Base-by-base conservation (phyloP, 2,329 filamentous ascomycete genomes). In the Colletotrichum cordylinicola region DNA sequence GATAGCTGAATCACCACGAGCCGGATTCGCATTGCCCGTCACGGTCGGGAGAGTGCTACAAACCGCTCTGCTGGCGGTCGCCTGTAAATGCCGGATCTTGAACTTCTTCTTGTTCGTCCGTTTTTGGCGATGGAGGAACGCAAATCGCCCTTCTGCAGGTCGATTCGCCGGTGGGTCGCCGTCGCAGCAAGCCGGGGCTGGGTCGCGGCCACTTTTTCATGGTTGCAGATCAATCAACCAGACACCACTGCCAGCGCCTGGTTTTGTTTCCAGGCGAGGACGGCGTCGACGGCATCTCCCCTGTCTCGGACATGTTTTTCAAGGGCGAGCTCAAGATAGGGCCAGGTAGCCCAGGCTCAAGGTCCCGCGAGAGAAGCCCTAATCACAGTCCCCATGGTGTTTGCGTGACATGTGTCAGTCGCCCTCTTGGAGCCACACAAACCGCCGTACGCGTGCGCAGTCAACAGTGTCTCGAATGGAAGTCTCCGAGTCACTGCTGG, bases 371-470 rank as follows among this genome's bases (percentile, higher is more conserved):
- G 64, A 48, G 48, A 69, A 74, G 70, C 70, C 56, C 74, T 48
- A 76, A 69, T 31, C 24, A n/a, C 15, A 18, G 48, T 10, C 9
- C 29, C 65, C 35, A 37, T 60, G 58, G 43, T 69, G 35, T 74
- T 74, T 39, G 43, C 61, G 18, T 74, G 70, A 60, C 74, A 69
- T 76, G 70, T 76, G 74, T 65, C 70, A 76, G 27, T 60, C 27
- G 35, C 33, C 43, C 39, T 24, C 58, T 27, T 39, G 29, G 24
- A 27, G 58, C 18, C 70, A 29, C 62, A 43, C 48, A 33, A 37
- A 37, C 66, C 24, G 33, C 29, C 58, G 29, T 61, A 58, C 27
- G 27, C 55, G 21, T 33, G 55, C 55, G 55, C 29, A 33, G 18
- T 61, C 24, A 29, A 29, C 16, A 35, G 21, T 60, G 18, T 65